These are phyloP conservation scores for Wickerhamomyces pijperi DNA, from an alignment of 805 yeast genomes.

Conservation along the genomic window DNA sequence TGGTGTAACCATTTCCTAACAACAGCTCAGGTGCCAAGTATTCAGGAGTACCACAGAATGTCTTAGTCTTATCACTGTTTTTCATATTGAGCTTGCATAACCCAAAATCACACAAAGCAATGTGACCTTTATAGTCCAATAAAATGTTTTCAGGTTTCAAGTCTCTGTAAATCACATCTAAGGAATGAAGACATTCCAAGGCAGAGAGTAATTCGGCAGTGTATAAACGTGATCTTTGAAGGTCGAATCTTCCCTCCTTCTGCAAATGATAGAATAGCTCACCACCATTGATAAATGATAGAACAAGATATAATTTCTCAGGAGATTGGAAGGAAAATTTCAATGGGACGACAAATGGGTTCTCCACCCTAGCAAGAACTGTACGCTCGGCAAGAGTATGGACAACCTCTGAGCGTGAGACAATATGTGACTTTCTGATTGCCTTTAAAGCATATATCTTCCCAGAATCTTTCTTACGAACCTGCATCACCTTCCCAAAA, in stretches of 20 bases:
- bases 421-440: slow-evolving; percentile 86
- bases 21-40: slow-evolving; percentile 92
- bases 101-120: slow-evolving; percentile 95
- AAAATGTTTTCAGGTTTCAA: slow-evolving; percentile 93
- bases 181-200: slow-evolving; percentile 79
- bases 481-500: slow-evolving; percentile 98
- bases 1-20: slow-evolving; percentile 86
- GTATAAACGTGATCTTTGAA: slow-evolving; percentile 85
- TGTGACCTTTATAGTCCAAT: slow-evolving; percentile 93
- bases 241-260: slow-evolving; percentile 76
- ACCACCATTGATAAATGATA: slow-evolving; percentile 94
- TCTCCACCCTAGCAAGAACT: slow-evolving; percentile 82
- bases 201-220: slow-evolving; percentile 92
- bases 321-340: slow-evolving; percentile 95
- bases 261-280: slow-evolving; percentile 92
- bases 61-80: slow-evolving; percentile 74
- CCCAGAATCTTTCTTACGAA: slow-evolving; percentile 87
- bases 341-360: slow-evolving; percentile 92
- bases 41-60: slow-evolving; percentile 98
- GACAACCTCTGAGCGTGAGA: slow-evolving; percentile 86
- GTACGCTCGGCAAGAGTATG: slow-evolving; percentile 96
- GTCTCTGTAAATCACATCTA: slow-evolving; percentile 91
- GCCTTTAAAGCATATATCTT: slow-evolving; percentile 93
- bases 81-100: slow-evolving; percentile 93
- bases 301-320: slow-evolving; percentile 83